These are phyloP conservation scores for Boletales sp. DNA, from an alignment of 768 basidiomycete genomes.

Conservation along the genomic window DNA sequence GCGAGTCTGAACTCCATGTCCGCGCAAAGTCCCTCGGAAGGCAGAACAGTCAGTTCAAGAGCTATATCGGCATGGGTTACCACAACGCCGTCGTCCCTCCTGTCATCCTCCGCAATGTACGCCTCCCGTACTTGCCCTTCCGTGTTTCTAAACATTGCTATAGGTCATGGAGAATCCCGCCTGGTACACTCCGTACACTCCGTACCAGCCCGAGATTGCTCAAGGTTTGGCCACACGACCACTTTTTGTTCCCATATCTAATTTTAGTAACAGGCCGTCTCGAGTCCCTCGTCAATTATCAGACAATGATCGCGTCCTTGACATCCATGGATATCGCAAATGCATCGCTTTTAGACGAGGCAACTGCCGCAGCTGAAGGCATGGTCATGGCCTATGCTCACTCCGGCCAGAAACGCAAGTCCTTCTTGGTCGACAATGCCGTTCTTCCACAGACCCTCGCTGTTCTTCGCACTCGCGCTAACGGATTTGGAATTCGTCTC, in stretches of 20 bases:
- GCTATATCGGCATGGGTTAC: constrained; percentile 98
- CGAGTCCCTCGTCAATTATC: constrained; percentile 94
- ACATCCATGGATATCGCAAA: constrained; percentile 96
- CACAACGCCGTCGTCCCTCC: constrained; percentile 94
- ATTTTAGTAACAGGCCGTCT: constrained; percentile 65
- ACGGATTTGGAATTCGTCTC: constrained; percentile 89
- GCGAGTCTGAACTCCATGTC: constrained; percentile 79
- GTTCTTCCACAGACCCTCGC: constrained; percentile 88
- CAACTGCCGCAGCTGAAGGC: constrained; percentile 91
- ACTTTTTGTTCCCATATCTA: constrained; percentile 2
- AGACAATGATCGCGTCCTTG: constrained; percentile 93
- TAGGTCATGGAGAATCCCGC: constrained; percentile 93
- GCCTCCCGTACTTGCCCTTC: constrained; percentile 21
- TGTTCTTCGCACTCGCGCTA: constrained; percentile 86
- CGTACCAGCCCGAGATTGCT: constrained; percentile 97
- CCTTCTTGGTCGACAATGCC: constrained; percentile 80
- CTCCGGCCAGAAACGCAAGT: constrained; percentile 65
- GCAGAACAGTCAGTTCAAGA: constrained; percentile 80
- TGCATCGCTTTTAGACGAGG: constrained; percentile 92
- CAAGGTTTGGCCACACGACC: constrained; percentile 61
- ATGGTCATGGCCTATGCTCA: constrained; percentile 92
- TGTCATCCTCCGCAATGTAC: constrained; percentile 87
- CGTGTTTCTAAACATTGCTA: constrained; percentile 2
- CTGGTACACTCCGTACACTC: constrained; percentile 97
- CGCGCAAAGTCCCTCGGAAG: constrained; percentile 75